Conservation (phyloP, 2,329 filamentous ascomycete species). For the Dendryphion nanum region DNA sequence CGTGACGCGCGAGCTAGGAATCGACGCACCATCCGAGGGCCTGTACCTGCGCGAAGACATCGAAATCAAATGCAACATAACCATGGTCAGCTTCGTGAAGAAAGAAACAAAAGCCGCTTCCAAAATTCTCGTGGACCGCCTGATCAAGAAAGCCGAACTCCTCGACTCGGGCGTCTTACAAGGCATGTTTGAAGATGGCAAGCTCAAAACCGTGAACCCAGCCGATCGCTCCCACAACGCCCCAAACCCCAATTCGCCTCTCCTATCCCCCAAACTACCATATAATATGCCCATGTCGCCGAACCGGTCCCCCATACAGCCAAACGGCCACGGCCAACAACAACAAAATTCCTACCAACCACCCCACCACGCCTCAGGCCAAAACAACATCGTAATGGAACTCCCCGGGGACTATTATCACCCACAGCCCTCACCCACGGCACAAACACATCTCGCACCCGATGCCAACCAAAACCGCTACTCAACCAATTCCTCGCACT, state of each 20-base stretch:
- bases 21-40: constrained; percentile 63
- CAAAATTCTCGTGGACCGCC: constrained; percentile 65
- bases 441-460: constrained; percentile 25
- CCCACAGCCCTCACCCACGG: constrained; percentile 23
- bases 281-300: constrained; percentile 32
- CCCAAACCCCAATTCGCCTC: constrained; percentile 14
- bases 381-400: constrained; percentile 40
- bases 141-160: constrained; percentile 70
- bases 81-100: constrained; percentile 65
- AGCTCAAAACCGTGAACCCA: constrained; percentile 59
- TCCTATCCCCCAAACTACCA: constrained; percentile 18
- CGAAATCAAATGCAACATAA: constrained; percentile 67
- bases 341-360: constrained; percentile 13
- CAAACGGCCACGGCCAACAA: constrained; percentile 11
- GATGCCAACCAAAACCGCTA: constrained; percentile 20
- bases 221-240: constrained; percentile 29
- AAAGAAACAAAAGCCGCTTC: constrained; percentile 65
- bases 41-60: constrained; percentile 70
- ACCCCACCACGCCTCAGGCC: constrained; percentile 21
- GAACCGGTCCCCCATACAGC: constrained; percentile 18
- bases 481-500: constrained; percentile 21
- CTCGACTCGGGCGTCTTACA: constrained; percentile 64
- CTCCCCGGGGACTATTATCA: constrained; percentile 44
- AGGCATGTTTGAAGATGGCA: constrained; percentile 67
- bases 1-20: constrained; percentile 62